Evolutionary conservation across 2,329 filamentous ascomycete species (phyloP), one percentile per base, ranked within the genome.

Genomic region (Sclerotinia trifoliorum): DNA sequence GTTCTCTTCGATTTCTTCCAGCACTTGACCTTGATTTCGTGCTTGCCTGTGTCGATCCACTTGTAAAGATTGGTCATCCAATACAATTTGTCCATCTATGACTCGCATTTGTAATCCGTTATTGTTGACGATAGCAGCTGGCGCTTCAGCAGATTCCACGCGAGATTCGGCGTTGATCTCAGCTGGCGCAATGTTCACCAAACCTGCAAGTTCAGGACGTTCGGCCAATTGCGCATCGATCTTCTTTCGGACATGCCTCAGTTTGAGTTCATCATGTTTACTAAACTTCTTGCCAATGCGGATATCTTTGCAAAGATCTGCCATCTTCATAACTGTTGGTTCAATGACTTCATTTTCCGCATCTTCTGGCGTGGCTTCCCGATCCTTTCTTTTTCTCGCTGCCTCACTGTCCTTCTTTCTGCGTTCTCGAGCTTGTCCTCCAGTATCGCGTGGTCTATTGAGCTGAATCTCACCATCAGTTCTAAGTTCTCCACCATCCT

Each of bases 261-360:
- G 84, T 54, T 88, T 86, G 73, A 95, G 88, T 74, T 90, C 88
- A 74, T 88, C 87, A 73, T 93, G 90, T 3, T 89, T 85, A 74
- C 88, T 89, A 67, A 92, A 94, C 69, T 90, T 88, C 77, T 90
- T 91, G 68, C 92, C 92, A 67, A 90, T 89, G 29, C 84, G 84
- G 65, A 90, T 80, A 74, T 92, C 90, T 70, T 84, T 86, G 62
- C 87, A 91, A 3, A 95, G 79, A 68, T 93, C 90, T 55, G 84
- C 85, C 88, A 95, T 92, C 66, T 87, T 91, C 35, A 91, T 84
- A 4, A 83, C 84, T 32, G 85, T 84, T 29, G 86, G 82, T 75
- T 93, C 89, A 66, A 94, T 88, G 70, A 84, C 78, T 68, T 85
- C 83, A 32, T 79, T 78, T 74, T 90, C 88, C 4, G 87, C 86